Percentiles rank a stretch among this genome's conserved stretches.
Evolutionary conservation across 768 basidiomycete genomes (phyloP).

Genomic region (Lepiota subincarnata): DNA sequence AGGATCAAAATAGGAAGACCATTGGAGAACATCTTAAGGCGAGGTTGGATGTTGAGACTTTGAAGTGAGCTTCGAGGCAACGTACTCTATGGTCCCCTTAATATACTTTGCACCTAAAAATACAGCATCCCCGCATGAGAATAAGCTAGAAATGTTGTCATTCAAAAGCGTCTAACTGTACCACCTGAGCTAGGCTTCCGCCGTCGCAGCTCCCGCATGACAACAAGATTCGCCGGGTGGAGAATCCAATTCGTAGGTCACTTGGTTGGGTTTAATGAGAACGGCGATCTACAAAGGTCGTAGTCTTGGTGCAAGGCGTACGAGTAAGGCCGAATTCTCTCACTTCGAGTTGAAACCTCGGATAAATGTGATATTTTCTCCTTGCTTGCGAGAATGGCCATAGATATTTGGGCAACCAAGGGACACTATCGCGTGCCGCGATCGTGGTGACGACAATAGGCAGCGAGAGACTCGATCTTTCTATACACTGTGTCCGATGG

Average conservation of each 20-base stretch:
- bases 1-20: neutral
- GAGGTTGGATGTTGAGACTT: neutral
- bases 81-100: neutral
- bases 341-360: neutral
- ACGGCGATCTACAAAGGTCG: neutral
- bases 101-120: neutral
- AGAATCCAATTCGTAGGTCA: neutral
- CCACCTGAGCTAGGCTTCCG: neutral
- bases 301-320: neutral
- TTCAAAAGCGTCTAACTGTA: neutral
- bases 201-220: neutral
- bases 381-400: neutral
- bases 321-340: neutral
- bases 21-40: neutral
- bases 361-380: neutral
- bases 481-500: no score
- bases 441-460: neutral
- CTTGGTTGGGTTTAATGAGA: slow-evolving; percentile 5
- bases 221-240: neutral
- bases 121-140: neutral
- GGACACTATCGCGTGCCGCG: neutral
- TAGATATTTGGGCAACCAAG: neutral
- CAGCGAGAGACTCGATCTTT: neutral
- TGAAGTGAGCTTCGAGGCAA: neutral
- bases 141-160: neutral